Base-by-base conservation (phyloP, 495 filamentous ascomycete genomes). In the Podospora pseudopauciseta region DNA sequence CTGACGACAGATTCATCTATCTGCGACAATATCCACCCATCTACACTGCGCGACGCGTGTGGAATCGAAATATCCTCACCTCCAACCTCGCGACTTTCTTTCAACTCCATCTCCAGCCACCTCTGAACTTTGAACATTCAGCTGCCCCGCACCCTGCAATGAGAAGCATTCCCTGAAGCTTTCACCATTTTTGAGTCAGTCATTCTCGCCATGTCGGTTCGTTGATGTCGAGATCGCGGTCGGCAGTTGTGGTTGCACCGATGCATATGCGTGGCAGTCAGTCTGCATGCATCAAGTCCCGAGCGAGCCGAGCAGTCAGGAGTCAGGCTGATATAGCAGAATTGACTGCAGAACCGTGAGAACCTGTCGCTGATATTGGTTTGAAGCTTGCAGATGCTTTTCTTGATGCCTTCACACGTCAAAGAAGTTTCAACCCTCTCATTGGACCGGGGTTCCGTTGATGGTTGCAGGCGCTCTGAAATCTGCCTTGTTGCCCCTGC, bases 271-370 rank as follows among this genome's bases (percentile, higher is more conserved):
- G 39, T 49, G 39, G 23, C 23, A 23, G 9, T 49, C 39, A 13
- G 39, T 49, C 9, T 49, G 39, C 39, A 49, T 58, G 55, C 55
- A 11, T 19, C 55, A 23, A 19, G 55, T 26, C 11, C 55, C 55
- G 55, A 58, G n/a, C 55, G 55, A 58, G 55, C 55, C 55, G 55
- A 23, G 54, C 54, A 19, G 54, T 18, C 54, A 20, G 16, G 6
- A 58, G 55, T 58, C 55, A 23, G 55, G n/a, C n/a, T 26, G 23
- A 58, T 58, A 58, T 58, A 20, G 55, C n/a, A 58, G 23, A n/a
- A 26, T 19, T 58, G 55, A 58, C 5, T 19, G 55, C n/a, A 58
- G 55, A n/a, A 58, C 55, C 23, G n/a, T 18, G 23, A 26, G 55
- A 58, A 20, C 55, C 55, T 58, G 18, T 58, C 55, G 23, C 23